These are phyloP conservation scores for Lathyrus sativus DNA, from an alignment of 306 rosid genomes.

Conservation along the genomic window DNA sequence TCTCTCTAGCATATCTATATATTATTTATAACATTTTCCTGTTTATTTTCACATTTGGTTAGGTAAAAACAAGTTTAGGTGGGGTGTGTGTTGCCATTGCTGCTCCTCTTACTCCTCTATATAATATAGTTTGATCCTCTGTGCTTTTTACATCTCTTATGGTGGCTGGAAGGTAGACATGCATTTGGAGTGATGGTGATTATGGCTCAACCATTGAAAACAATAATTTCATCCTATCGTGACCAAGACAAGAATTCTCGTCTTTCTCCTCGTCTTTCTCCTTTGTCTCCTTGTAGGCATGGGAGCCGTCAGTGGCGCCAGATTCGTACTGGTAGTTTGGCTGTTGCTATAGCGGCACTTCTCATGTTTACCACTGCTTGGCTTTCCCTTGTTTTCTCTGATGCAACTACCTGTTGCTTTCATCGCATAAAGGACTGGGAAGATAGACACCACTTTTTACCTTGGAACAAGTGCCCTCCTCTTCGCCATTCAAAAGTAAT, in stretches of 20 bases:
- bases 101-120: constrained; percentile 28
- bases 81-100: constrained; percentile 9
- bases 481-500: constrained; percentile 28
- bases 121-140: constrained; percentile 9
- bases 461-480: constrained; percentile 45
- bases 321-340: constrained; percentile 47
- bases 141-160: constrained; percentile 26
- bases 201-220: constrained; percentile 50
- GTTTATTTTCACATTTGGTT: constrained; percentile 31
- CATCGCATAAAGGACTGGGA: constrained; percentile 52
- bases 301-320: constrained; percentile 52
- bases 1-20: constrained; percentile 8
- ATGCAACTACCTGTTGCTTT: constrained; percentile 53
- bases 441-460: constrained; percentile 39
- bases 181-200: constrained; percentile 48
- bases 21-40: constrained; percentile 31
- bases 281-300: constrained; percentile 36
- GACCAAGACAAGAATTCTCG: constrained; percentile 43
- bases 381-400: constrained; percentile 69
- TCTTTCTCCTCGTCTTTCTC: constrained; percentile 40
- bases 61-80: constrained; percentile 39
- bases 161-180: constrained; percentile 41
- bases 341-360: constrained; percentile 60
- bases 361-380: constrained; percentile 62
- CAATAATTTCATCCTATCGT: constrained; percentile 40